Percentiles rank a stretch among this genome's conserved stretches.
Evolutionary conservation across 2,329 filamentous ascomycete species (phyloP).

Genomic region (Chrysosporium queenslandicum): DNA sequence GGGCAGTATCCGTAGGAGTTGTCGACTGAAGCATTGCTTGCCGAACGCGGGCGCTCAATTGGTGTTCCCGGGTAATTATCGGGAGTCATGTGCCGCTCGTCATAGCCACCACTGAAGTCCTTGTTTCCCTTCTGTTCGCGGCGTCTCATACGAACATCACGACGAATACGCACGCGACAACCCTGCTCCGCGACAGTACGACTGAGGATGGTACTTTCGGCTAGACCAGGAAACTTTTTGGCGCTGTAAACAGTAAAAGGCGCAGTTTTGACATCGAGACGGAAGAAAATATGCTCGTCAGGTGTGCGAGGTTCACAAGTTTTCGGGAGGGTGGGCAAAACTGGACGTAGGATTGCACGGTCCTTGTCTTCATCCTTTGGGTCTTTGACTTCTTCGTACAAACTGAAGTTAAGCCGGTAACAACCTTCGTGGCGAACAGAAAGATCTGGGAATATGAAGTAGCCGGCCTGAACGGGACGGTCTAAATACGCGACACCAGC

Average conservation of each 20-base stretch:
- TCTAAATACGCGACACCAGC: constrained; percentile 95
- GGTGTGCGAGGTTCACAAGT: constrained; percentile 22
- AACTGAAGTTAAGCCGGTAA: constrained; percentile 81
- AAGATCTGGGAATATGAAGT: constrained; percentile 95
- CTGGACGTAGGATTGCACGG: constrained; percentile 17
- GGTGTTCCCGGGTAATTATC: constrained; percentile 40
- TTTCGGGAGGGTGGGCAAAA: background rate
- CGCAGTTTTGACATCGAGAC: constrained; percentile 78
- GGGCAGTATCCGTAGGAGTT: constrained; percentile 34
- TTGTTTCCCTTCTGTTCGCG: constrained; percentile 60
- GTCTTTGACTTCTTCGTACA: constrained; percentile 91
- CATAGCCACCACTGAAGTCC: constrained; percentile 49
- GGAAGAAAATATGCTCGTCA: constrained; percentile 62
- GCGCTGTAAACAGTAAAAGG: constrained; percentile 88
- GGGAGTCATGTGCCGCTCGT: constrained; percentile 44
- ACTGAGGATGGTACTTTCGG: constrained; percentile 79
- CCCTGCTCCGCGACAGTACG: constrained; percentile 91
- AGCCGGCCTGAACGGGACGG: constrained; percentile 66
- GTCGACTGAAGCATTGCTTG: constrained; percentile 50
- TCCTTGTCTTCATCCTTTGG: constrained; percentile 62
- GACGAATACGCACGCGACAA: constrained; percentile 87
- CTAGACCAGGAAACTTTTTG: constrained; percentile 94
- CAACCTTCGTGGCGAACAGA: constrained; percentile 92
- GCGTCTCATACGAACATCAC: constrained; percentile 85
- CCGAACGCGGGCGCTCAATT: constrained; percentile 48